Conservation (phyloP, 371 early-diverging fungal genomes). For the Phascolomyces articulosus region DNA sequence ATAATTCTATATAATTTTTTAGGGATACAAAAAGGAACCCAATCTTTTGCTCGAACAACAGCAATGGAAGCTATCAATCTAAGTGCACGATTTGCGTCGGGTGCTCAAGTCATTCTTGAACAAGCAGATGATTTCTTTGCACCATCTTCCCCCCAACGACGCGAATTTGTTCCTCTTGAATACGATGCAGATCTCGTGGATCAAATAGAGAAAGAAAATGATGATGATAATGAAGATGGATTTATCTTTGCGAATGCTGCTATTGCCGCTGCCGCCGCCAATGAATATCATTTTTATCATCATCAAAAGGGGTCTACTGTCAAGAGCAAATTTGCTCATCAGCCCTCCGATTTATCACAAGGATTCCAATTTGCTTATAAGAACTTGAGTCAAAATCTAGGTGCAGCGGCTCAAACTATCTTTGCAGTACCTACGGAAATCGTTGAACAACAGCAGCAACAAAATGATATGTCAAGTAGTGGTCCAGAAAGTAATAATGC, state of each 20-base stretch:
- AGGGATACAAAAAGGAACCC: slow-evolving; percentile 84
- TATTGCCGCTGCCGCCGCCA: neutral
- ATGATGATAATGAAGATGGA: too few species aligned
- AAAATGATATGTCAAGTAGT: slow-evolving; percentile 35
- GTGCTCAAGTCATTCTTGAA: slow-evolving; percentile 89
- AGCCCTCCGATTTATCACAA: slow-evolving; percentile 83
- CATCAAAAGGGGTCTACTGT: neutral
- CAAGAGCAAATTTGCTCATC: slow-evolving; percentile 80
- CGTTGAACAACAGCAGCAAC: slow-evolving; percentile 47
- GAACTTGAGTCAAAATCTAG: slow-evolving; percentile 76
- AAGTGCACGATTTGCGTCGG: slow-evolving; percentile 87
- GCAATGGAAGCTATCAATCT: slow-evolving; percentile 91
- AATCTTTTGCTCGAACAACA: slow-evolving; percentile 88
- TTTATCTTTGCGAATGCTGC: slow-evolving; percentile 12
- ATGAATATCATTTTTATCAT: slow-evolving; percentile 8
- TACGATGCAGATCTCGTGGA: slow-evolving; percentile 12
- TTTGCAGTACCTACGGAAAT: slow-evolving; percentile 88
- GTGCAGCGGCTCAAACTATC: slow-evolving; percentile 84
- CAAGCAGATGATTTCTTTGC: slow-evolving; percentile 85
- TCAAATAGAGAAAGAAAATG: slow-evolving; percentile 11
- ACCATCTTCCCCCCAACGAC: slow-evolving; percentile 14
- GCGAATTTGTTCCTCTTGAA: slow-evolving; percentile 6
- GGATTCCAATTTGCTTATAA: slow-evolving; percentile 85
- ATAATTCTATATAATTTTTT: neutral
- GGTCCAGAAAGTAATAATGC: neutral